Conservation (phyloP, 2,329 filamentous ascomycete species). For the Coniochaeta sp. region DNA sequence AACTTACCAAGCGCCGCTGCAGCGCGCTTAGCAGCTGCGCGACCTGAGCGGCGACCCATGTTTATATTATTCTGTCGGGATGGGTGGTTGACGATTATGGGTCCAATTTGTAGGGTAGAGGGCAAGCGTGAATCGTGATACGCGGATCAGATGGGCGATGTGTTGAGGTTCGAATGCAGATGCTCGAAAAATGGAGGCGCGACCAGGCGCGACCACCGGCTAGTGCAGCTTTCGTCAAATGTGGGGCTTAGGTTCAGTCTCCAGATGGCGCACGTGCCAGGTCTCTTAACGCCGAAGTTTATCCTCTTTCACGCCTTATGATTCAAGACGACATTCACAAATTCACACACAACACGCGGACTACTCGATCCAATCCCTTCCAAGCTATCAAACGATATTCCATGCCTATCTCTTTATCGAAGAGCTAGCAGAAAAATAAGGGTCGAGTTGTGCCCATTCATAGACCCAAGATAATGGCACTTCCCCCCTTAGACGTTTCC, state of each 20-base stretch:
- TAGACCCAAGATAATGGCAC: no score
- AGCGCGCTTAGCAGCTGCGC: slow-evolving; percentile 35
- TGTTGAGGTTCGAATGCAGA: neutral
- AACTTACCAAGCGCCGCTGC: slow-evolving; percentile 32
- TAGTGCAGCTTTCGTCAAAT: neutral
- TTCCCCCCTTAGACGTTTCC: no score
- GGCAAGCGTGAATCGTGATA: neutral
- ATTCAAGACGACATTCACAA: neutral
- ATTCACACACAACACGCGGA: neutral
- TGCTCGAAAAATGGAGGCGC: slow-evolving; percentile 2
- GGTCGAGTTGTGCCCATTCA: neutral
- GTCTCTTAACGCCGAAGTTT: neutral
- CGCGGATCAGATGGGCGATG: neutral
- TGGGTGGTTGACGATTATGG: neutral
- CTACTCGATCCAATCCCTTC: no score
- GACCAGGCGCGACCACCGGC: neutral
- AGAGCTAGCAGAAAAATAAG: neutral
- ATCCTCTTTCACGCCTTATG: neutral
- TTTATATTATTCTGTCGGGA: neutral
- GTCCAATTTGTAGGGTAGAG: neutral
- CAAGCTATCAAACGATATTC: no score
- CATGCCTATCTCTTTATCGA: neutral
- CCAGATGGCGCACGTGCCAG: neutral
- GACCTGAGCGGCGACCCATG: slow-evolving; percentile 28
- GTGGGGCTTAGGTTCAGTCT: no score